Evolutionary conservation across 176 grass and related monocot species (phyloP), one percentile per base, ranked within the genome.

Genomic region (Triticum dicoccoides): DNA sequence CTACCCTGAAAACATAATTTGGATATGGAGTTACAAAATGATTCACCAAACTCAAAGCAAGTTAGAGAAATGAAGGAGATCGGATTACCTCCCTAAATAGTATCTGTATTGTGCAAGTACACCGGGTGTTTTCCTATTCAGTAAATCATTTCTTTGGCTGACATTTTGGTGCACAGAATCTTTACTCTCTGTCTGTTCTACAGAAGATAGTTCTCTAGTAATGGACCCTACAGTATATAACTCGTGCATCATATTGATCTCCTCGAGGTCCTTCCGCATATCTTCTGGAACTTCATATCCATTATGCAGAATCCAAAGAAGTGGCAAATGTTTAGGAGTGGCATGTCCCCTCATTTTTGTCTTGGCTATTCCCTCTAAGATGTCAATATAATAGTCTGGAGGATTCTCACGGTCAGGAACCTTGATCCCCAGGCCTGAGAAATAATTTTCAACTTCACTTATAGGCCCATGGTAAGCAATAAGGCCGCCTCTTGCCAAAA

Each of bases 381-480:
- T 95, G 84, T 95, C 93, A 85, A 95, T 95, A 27, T 86, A 95
- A 88, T 95, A 82, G 51, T 95, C 93, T 71, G 93, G 93, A 87
- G 93, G 93, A 90, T 95, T 95, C 65, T 89, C 88, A 51, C 88
- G 90, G 4, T 80, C 90, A 91, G 90, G 93, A 21, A 92, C 90
- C 63, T 83, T 78, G 59, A 95, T 85, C 61, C 83, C 93, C 87
- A 92, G 80, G 73, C 88, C 83, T 87, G 88, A 37, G 45, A 95
- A 95, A 77, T 95, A 95, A 23, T 54, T 90, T 90, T 92, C 93
- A 52, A 89, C 88, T 85, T 87, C 85, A 69, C 80, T 74, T 80
- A 91, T 84, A 85, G 90, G 83, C 9, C 93, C 90, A 85, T 87
- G 86, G 77, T 95, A 92, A 85, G 84, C 88, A 90, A 89, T 89